phyloP scores from a whole-genome alignment of 495 filamentous ascomycete species.

The Pseudomonodictys pantanalensis region DNA sequence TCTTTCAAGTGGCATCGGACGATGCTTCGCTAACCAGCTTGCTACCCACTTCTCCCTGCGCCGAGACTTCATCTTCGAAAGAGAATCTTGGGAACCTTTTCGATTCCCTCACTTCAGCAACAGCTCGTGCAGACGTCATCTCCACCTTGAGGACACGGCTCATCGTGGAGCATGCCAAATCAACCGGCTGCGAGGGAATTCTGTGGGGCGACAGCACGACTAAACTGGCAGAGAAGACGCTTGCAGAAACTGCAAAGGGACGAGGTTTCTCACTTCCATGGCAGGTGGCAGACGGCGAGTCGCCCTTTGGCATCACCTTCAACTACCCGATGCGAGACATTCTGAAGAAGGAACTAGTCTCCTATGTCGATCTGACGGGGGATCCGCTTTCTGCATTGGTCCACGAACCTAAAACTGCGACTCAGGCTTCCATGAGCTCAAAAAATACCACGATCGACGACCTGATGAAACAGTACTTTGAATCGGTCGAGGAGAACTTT shows the following conservation, averaged over 20 bases:
- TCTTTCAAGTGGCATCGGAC: conserved; percentile 2
- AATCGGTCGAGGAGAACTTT: conserved; percentile 80
- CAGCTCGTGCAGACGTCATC: conserved; percentile 72
- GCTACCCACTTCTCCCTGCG: conserved; percentile 4
- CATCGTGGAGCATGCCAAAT: conserved; percentile 61
- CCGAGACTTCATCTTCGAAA: neutral
- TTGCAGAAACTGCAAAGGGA: conserved; percentile 86
- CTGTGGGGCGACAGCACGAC: conserved; percentile 86
- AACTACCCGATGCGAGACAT: conserved; percentile 78
- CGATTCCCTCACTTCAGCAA: conserved; percentile 60
- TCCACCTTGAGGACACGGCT: conserved; percentile 66
- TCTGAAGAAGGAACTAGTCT: conserved; percentile 70
- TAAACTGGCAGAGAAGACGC: conserved; percentile 77
- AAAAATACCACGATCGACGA: conserved; percentile 80
- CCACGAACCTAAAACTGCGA: neutral
- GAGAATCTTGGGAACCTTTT: conserved; percentile 53
- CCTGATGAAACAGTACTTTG: conserved; percentile 84
- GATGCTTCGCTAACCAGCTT: conserved; percentile 22
- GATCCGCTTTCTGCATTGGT: conserved; percentile 53
- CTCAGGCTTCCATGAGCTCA: conserved; percentile 23
- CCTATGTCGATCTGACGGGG: conserved; percentile 54
- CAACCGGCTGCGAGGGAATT: conserved; percentile 60
- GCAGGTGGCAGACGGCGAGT: conserved; percentile 71
- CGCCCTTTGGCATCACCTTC: conserved; percentile 57
- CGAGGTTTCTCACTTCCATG: conserved; percentile 78